Conservation (phyloP, 306 rosid genomes). For the Vicia villosa region DNA sequence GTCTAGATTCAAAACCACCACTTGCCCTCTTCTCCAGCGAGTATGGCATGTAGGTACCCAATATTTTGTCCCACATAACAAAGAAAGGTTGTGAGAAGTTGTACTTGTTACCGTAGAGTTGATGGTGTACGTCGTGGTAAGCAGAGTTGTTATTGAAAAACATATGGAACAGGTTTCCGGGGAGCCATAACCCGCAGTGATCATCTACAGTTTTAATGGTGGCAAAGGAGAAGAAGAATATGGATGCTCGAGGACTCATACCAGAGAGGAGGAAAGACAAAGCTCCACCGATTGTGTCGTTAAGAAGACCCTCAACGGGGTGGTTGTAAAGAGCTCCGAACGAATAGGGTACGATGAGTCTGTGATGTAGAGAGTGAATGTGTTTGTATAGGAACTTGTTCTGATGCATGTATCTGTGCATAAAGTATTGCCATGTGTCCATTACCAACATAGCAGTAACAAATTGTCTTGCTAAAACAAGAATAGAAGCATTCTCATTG, state of each 20-base stretch:
- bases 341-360: constrained; percentile 85
- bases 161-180: constrained; percentile 82
- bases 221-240: constrained; percentile 96
- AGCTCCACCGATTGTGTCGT: constrained; percentile 93
- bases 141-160: constrained; percentile 84
- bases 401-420: constrained; percentile 98
- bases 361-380: constrained; percentile 90
- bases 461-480: constrained; percentile 66
- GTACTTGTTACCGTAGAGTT: constrained; percentile 91
- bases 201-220: constrained; percentile 94
- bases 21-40: constrained; percentile 70
- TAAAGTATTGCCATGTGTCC: constrained; percentile 98
- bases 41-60: constrained; percentile 94
- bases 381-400: constrained; percentile 94
- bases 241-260: constrained; percentile 85
- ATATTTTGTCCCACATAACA: constrained; percentile 80
- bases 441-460: constrained; percentile 78
- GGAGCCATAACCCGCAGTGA: constrained; percentile 91
- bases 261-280: constrained; percentile 86
- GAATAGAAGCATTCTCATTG: constrained; percentile 49
- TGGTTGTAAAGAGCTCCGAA: constrained; percentile 96
- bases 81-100: constrained; percentile 97
- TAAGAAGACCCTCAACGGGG: constrained; percentile 93
- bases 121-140: constrained; percentile 93
- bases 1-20: constrained; percentile 83